Percentiles rank a stretch among this genome's conserved stretches.
Conservation (phyloP, 441 rosid species). For the Capsella rubella region DNA sequence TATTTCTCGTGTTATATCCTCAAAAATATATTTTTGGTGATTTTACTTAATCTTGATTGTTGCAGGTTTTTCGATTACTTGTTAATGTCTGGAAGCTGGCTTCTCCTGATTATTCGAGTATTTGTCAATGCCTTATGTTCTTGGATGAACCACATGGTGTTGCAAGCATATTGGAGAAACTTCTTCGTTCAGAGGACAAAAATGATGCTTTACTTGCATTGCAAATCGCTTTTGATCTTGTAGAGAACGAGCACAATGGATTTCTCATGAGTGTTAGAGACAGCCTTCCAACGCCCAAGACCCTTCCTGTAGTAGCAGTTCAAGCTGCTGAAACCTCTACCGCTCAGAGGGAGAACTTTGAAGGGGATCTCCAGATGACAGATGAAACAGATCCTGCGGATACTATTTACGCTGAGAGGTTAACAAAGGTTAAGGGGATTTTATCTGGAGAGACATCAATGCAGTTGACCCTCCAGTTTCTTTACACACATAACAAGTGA, state of each 20-base stretch:
- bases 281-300: constrained; percentile 64
- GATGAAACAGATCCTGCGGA: constrained; percentile 51
- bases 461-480: too few relatives aligned
- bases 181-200: constrained; percentile 79
- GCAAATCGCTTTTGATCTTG: constrained; percentile 94
- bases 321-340: constrained; percentile 57
- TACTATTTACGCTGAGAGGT: too few relatives aligned
- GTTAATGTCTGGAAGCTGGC: constrained; percentile 62
- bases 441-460: too few relatives aligned
- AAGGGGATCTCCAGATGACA: constrained; percentile 74
- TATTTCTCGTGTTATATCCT: too few relatives aligned
- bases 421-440: too few relatives aligned
- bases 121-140: constrained; percentile 94
- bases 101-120: constrained; percentile 89
- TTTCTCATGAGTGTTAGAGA: constrained; percentile 82
- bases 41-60: too few relatives aligned
- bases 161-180: constrained; percentile 87
- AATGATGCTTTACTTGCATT: constrained; percentile 86
- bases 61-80: too few relatives aligned
- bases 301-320: constrained; percentile 52
- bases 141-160: constrained; percentile 88
- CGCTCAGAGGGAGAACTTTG: constrained; percentile 57
- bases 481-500: too few relatives aligned
- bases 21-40: too few relatives aligned
- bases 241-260: constrained; percentile 93